Conservation (phyloP, 192 early-diverging fungal species). For the Mortierella hygrophila region DNA sequence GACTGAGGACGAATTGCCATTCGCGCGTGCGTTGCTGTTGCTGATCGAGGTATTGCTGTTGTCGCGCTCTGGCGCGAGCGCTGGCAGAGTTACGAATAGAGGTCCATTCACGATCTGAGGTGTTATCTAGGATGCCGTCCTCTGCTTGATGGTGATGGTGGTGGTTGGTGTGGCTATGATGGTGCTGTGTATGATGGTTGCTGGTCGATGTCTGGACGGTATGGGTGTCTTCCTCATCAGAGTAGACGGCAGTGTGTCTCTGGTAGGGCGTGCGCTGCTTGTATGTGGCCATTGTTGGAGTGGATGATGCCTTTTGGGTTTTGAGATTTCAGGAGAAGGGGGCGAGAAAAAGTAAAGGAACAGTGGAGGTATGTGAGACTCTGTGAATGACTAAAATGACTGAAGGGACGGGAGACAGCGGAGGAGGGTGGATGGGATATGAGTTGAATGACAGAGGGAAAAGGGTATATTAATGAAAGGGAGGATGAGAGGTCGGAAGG, state of each 20-base stretch:
- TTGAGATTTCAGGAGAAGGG: not conserved
- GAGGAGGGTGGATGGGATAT: not conserved
- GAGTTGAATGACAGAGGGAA: not conserved
- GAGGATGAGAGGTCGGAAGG: constrained; percentile 1
- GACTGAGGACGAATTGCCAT: constrained; percentile 44
- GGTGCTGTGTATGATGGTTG: constrained; percentile 4
- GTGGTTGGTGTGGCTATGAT: not conserved
- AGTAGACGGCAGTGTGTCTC: constrained; percentile 21
- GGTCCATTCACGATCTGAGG: constrained; percentile 43
- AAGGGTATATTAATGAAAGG: not conserved
- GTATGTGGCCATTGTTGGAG: constrained; percentile 38
- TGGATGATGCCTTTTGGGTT: not conserved
- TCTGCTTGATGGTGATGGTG: constrained; percentile 13
- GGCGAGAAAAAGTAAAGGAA: not conserved
- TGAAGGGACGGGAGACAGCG: not conserved
- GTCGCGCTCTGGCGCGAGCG: constrained; percentile 37
- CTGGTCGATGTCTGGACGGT: not conserved
- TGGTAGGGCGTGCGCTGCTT: constrained; percentile 50
- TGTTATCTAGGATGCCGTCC: constrained; percentile 34
- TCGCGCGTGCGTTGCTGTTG: constrained; percentile 47
- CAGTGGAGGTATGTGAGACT: not conserved
- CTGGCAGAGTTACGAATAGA: constrained; percentile 37
- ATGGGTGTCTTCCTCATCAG: constrained; percentile 32
- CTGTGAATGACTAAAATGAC: not conserved
- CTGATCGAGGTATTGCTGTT: constrained; percentile 47